Evolutionary conservation across 495 filamentous ascomycete genomes (phyloP), one percentile per base, ranked within the genome.

Genomic region (Penicillium robsamsonii): DNA sequence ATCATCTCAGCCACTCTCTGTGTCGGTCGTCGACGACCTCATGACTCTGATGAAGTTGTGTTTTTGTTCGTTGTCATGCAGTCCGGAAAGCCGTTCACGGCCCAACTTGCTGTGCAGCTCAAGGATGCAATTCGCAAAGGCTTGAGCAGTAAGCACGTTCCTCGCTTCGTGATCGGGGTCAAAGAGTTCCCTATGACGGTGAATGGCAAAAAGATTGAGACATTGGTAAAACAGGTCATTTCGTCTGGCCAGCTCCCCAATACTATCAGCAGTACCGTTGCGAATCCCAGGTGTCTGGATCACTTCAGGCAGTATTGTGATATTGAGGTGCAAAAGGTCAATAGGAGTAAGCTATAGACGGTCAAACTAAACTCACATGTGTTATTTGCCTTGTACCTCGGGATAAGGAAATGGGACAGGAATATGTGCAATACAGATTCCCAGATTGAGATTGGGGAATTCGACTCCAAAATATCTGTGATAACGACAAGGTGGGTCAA

Each of bases 131-230:
- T 91, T 60, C 72, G 72, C 27, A 75, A 64, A 50, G 84, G 83
- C 57, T 68, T 83, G 65, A 87, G 83, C 47, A 83, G 81, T 70
- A 70, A 87, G 50, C 87, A 90, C 73, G 84, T 90, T 30, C 88
- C 88, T 18, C 84, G 76, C 58, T 89, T 82, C 61, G 75, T 91
- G 37, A 88, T 90, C 72, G 84, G 87, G 70, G 87, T 84, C 24
- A 77, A 78, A 3, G 88, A 87, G 53, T 87, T 91, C 64, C 88
- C 88, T 31, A 87, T 82, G 3, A 91, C 88, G 5, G 81, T 91
- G 44, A 91, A 91, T 68, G 68, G 86, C n/a, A 91, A 91, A 60
- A 91, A 90, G 65, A 85, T 91, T 12, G 88, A 91, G 65, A 66
- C 89, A 25, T 85, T 88, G 12, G 81, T 90, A 7, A 91, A 90